A percentile compares a stretch with the other conserved stretches of the same genome.
phyloP scores from a whole-genome alignment of 2,329 filamentous ascomycete species.

The Amphichorda felina region DNA sequence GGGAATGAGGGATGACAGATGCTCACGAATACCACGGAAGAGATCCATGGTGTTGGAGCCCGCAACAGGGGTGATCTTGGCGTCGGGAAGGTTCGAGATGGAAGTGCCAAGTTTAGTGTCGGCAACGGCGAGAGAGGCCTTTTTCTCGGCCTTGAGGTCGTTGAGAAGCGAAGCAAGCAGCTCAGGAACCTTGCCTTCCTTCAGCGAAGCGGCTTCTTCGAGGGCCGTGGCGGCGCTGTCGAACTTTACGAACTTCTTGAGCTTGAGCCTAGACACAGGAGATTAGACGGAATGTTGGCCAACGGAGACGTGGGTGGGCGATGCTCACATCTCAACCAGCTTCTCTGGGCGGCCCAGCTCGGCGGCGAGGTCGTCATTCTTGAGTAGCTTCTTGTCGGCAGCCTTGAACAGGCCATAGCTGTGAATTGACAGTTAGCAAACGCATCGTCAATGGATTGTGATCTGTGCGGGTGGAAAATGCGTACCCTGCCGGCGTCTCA shows the following conservation, averaged over 20 bases:
- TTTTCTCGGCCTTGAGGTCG: constrained; percentile 93
- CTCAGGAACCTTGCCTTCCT: constrained; percentile 90
- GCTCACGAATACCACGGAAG: constrained; percentile 87
- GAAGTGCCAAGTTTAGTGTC: constrained; percentile 86
- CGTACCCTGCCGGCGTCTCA: constrained; percentile 76
- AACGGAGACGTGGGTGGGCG: not conserved
- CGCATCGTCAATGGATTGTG: constrained; percentile 1
- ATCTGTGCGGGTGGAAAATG: constrained; percentile 8
- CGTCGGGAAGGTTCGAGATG: constrained; percentile 81
- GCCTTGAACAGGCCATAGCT: constrained; percentile 98
- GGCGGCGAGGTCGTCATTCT: constrained; percentile 66
- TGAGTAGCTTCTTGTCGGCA: constrained; percentile 95
- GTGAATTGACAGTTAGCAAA: constrained; percentile 15
- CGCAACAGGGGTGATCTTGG: constrained; percentile 77
- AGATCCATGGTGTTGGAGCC: constrained; percentile 53
- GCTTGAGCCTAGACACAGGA: constrained; percentile 57
- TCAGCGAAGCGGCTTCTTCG: constrained; percentile 78
- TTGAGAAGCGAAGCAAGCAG: constrained; percentile 74
- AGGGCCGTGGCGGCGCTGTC: constrained; percentile 84
- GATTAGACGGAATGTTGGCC: no score
- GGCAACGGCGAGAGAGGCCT: constrained; percentile 85
- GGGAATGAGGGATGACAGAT: constrained; percentile 82
- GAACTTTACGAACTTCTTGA: constrained; percentile 97
- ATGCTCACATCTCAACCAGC: constrained; percentile 70
- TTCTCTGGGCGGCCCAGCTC: constrained; percentile 73